Conservation (phyloP, 306 rosid genomes). For the Boehmeria nivea region DNA sequence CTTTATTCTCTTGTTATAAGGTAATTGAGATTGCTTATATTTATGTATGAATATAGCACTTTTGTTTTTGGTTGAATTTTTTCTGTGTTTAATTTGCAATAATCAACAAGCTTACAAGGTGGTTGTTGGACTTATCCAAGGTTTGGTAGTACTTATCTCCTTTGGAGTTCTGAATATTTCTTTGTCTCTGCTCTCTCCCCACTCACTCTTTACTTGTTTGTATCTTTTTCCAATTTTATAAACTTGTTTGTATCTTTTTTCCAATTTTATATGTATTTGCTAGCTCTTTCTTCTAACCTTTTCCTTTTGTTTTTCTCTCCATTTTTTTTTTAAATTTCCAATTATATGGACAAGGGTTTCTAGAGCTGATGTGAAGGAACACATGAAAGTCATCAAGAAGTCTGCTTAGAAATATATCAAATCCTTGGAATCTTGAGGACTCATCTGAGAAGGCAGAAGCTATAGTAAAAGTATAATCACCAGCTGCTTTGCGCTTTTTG, state of each 20-base stretch:
- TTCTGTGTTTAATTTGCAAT: neutral
- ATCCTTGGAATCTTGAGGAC: no score
- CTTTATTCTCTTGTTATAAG: neutral
- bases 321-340: neutral
- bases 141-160: neutral
- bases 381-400: neutral
- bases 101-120: conserved; percentile 4
- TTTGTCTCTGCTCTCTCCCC: neutral
- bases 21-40: neutral
- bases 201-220: neutral
- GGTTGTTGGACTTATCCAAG: neutral
- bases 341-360: neutral
- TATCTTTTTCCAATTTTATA: neutral
- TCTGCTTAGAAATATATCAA: no score
- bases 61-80: neutral
- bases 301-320: conserved; percentile 4
- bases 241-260: conserved; percentile 1
- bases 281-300: conserved; percentile 10
- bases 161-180: neutral
- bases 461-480: no score
- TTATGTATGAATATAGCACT: neutral
- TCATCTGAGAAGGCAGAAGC: no score
- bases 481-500: no score
- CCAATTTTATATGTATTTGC: conserved; percentile 2
- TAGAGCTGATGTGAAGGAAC: conserved; percentile 2